Evolutionary conservation across 352 stramenopile genomes (phyloP), one percentile per base, ranked within the genome.

Genomic region (Pythium biforme): DNA sequence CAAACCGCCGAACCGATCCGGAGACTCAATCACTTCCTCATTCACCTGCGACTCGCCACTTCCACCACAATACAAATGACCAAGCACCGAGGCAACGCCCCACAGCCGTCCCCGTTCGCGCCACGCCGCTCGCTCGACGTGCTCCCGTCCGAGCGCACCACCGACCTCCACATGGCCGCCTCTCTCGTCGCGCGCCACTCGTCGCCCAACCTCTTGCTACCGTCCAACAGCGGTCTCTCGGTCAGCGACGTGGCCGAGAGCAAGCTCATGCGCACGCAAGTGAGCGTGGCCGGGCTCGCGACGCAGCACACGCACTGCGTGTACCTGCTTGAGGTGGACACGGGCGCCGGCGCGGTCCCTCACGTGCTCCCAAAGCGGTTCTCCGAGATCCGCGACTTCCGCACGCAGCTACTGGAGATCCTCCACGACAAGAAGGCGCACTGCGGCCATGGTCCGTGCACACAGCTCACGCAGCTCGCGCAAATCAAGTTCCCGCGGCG

Each of bases 301-400:
- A 68, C 52, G 9, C 63, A 61, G 0, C 31, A 65, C 50, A 62
- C 65, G 47, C 77, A 90, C 69, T 84, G 75, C 47, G 71, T 72
- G 17, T 93, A 81, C 68, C 59, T 68, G 41, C 26, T 91, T 50
- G 70, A 89, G 14, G 77, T 93, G 20, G 68, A 84, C 53, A 86
- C 80, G 20, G 72, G 72, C 26, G 55, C 55, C 17, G 76, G 83
- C 48, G 67, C 2, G 9, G 37, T 7, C 11, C 37, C 77, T 26
- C 89, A 81, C 45, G 68, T 85, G 26, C 29, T 92, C 19, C 63
- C 80, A 52, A 88, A 86, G 70, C 77, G 84, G 51, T 93, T 70
- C 70, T 90, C 80, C 39, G 76, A 93, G 52, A 88, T 91, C 66
- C 79, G 81, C 49, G 72, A 74, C 17, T 76, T 93, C 17, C 79